A percentile compares a stretch with the other conserved stretches of the same genome.
Evolutionary conservation across 2,329 filamentous ascomycete species (phyloP).

Genomic region (Pseudocercospora macadamiae): DNA sequence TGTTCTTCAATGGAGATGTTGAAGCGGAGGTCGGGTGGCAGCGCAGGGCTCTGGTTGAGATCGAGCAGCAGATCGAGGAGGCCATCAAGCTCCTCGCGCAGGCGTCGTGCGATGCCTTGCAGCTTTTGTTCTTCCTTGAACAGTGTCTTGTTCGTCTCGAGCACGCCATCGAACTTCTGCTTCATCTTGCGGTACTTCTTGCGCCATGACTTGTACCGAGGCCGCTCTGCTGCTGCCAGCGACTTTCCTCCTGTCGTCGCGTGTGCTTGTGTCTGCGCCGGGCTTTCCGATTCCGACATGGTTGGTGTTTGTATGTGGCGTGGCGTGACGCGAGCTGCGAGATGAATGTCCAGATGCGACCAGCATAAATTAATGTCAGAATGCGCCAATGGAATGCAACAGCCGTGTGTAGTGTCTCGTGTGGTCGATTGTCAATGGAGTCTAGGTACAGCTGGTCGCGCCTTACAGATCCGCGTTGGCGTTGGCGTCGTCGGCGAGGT

Average conservation of each 20-base stretch:
- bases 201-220: slow-evolving; percentile 43
- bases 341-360: neutral
- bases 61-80: slow-evolving; percentile 86
- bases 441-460: too few relatives aligned
- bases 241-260: slow-evolving; percentile 28
- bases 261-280: slow-evolving; percentile 20
- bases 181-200: slow-evolving; percentile 97
- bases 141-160: slow-evolving; percentile 78
- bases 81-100: slow-evolving; percentile 91
- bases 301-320: neutral
- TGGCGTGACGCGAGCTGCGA: neutral
- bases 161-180: slow-evolving; percentile 73
- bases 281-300: slow-evolving; percentile 39
- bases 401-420: too few relatives aligned
- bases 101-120: slow-evolving; percentile 75
- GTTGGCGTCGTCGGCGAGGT: too few relatives aligned
- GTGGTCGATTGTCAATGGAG: too few relatives aligned
- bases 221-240: slow-evolving; percentile 28
- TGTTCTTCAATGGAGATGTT: slow-evolving; percentile 78
- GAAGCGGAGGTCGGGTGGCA: slow-evolving; percentile 29
- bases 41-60: slow-evolving; percentile 74
- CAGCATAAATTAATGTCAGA: neutral
- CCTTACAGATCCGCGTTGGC: too few relatives aligned
- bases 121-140: slow-evolving; percentile 82
- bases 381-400: too few relatives aligned